Percentiles rank a stretch among this genome's conserved stretches.
phyloP scores from a whole-genome alignment of 768 basidiomycete genomes.

The Paxillus ammoniavirescens region DNA sequence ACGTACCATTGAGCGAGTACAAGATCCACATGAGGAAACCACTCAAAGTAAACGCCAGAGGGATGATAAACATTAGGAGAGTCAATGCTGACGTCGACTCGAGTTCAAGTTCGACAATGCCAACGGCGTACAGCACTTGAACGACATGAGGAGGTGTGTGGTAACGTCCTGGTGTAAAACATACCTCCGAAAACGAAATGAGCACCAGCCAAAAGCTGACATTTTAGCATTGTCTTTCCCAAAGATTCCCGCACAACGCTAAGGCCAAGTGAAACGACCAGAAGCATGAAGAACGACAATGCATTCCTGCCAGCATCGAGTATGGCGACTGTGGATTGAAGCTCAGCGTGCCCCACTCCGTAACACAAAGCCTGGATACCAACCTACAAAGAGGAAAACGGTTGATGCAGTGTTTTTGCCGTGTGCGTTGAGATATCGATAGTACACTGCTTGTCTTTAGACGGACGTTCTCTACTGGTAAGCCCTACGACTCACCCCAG shows the following conservation, averaged over 20 bases:
- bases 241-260: constrained; percentile 90
- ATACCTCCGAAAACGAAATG: constrained; percentile 95
- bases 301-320: constrained; percentile 94
- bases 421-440: constrained; percentile 90
- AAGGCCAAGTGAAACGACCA: constrained; percentile 89
- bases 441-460: constrained; percentile 60
- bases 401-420: constrained; percentile 71
- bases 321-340: constrained; percentile 68
- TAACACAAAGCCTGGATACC: constrained; percentile 21
- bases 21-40: constrained; percentile 96
- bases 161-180: constrained; percentile 21
- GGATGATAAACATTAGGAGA: constrained; percentile 88
- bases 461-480: neutral
- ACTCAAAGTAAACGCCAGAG: constrained; percentile 92
- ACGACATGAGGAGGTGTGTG: constrained; percentile 6
- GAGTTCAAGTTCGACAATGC: constrained; percentile 89
- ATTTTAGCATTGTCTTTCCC: constrained; percentile 79
- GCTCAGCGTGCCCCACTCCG: neutral
- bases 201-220: constrained; percentile 74
- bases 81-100: constrained; percentile 87
- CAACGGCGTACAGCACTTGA: constrained; percentile 86
- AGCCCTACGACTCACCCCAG: constrained; percentile 55
- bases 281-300: constrained; percentile 90
- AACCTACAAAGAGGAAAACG: constrained; percentile 91
- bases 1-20: constrained; percentile 80